phyloP scores from a whole-genome alignment of 257 asterid genomes.

The Anisodus tanguticus region DNA sequence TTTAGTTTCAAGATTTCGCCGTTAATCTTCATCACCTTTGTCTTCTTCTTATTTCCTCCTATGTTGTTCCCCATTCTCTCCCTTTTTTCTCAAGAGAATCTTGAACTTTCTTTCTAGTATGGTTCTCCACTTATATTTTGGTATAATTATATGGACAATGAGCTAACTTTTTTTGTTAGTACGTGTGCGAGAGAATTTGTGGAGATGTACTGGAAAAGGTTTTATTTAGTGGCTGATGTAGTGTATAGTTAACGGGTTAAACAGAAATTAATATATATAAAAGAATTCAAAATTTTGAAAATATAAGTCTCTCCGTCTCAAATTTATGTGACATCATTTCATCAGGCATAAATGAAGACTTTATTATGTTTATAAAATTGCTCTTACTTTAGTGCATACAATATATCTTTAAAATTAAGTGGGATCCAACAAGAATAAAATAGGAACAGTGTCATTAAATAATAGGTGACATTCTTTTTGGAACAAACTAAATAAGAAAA shows the following conservation, averaged over 20 bases:
- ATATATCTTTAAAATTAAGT: no score
- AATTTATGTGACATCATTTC: no score
- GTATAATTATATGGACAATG: slow-evolving; percentile 7
- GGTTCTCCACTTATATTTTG: not conserved
- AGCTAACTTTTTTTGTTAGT: slow-evolving; percentile 25
- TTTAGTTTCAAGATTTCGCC: slow-evolving; percentile 65
- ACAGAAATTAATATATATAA: not conserved
- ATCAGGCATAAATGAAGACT: no score
- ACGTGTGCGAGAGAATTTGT: slow-evolving; percentile 38
- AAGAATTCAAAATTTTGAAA: not conserved
- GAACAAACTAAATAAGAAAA: no score
- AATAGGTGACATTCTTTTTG: no score
- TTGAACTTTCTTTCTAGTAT: not conserved
- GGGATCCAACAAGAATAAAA: no score
- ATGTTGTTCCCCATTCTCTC: slow-evolving; percentile 64
- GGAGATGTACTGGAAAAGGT: slow-evolving; percentile 29
- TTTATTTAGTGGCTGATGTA: not conserved
- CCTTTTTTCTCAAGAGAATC: not conserved
- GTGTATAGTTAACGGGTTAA: not conserved
- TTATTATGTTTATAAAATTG: no score
- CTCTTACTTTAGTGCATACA: no score
- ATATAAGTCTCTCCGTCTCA: not conserved
- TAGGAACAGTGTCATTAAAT: no score
- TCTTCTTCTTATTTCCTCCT: slow-evolving; percentile 43
- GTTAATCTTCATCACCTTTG: slow-evolving; percentile 64